A percentile compares a stretch with the other conserved stretches of the same genome.
Conservation (phyloP, 345 rosid species). For the Conringia planisiliqua region DNA sequence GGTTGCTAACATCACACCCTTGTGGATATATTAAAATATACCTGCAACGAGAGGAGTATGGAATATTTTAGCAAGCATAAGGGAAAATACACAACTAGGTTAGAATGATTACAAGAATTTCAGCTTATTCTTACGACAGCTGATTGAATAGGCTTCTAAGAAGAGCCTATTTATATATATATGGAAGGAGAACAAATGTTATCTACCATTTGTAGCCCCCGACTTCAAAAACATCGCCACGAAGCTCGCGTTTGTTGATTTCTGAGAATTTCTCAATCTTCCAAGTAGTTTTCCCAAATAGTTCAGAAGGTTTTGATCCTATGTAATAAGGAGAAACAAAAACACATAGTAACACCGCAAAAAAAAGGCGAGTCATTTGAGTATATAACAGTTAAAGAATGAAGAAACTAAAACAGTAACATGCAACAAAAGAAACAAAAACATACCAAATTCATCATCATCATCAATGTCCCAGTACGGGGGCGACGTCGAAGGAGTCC, state of each 20-base stretch:
- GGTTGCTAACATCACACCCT: slow-evolving; percentile 88
- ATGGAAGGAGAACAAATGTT: background rate
- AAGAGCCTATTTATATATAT: background rate
- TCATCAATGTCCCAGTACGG: slow-evolving; percentile 88
- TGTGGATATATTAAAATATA: slow-evolving; percentile 87
- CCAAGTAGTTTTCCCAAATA: slow-evolving; percentile 84
- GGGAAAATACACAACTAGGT: background rate
- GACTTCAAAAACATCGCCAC: slow-evolving; percentile 73
- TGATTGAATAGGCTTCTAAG: background rate
- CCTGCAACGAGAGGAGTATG: slow-evolving; percentile 42
- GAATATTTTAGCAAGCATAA: background rate
- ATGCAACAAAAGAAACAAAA: background rate
- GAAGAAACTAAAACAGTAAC: background rate
- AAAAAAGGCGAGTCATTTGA: background rate
- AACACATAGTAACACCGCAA: background rate
- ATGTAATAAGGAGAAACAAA: background rate
- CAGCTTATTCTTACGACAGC: background rate
- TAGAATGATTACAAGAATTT: background rate
- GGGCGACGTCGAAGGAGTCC: slow-evolving; percentile 82
- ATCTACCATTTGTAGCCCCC: slow-evolving; percentile 92
- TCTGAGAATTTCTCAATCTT: slow-evolving; percentile 85
- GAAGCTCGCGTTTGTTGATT: slow-evolving; percentile 75
- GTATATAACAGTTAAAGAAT: background rate
- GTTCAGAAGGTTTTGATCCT: slow-evolving; percentile 77
- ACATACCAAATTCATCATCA: slow-evolving; percentile 63